Evolutionary conservation across 2,329 filamentous ascomycete genomes (phyloP).

Genomic region (Penicillium paneum): DNA sequence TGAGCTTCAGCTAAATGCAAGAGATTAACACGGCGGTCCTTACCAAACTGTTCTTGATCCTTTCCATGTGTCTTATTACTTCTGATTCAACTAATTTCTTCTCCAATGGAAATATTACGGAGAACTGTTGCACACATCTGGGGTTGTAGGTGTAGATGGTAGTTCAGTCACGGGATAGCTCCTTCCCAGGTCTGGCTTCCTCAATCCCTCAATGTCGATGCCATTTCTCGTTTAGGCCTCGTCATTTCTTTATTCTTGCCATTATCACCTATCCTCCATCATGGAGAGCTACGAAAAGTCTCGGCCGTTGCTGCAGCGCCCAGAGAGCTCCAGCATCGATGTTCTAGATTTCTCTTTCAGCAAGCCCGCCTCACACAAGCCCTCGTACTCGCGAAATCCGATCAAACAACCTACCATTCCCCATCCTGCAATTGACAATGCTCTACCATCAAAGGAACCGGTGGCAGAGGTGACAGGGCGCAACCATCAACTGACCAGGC

Average conservation of each 20-base stretch:
- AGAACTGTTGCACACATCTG: neutral
- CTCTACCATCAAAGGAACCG: neutral
- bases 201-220: neutral
- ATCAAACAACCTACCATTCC: slow-evolving; percentile 7
- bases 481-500: neutral
- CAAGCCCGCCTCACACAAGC: slow-evolving; percentile 27
- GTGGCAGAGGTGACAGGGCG: too few relatives aligned
- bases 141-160: neutral
- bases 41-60: neutral
- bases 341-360: slow-evolving; percentile 33
- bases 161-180: slow-evolving; percentile 1
- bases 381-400: slow-evolving; percentile 22
- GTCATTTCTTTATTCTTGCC: neutral
- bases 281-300: neutral
- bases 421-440: neutral
- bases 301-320: slow-evolving; percentile 29
- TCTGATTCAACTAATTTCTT: neutral
- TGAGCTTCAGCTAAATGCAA: neutral
- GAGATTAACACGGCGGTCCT: neutral
- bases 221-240: neutral
- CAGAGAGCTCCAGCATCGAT: slow-evolving; percentile 30
- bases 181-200: neutral
- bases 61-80: neutral
- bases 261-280: neutral
- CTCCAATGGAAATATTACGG: neutral